phyloP scores from a whole-genome alignment of 208 protist genomes.

The Acanthamoeba lugdunensis region DNA sequence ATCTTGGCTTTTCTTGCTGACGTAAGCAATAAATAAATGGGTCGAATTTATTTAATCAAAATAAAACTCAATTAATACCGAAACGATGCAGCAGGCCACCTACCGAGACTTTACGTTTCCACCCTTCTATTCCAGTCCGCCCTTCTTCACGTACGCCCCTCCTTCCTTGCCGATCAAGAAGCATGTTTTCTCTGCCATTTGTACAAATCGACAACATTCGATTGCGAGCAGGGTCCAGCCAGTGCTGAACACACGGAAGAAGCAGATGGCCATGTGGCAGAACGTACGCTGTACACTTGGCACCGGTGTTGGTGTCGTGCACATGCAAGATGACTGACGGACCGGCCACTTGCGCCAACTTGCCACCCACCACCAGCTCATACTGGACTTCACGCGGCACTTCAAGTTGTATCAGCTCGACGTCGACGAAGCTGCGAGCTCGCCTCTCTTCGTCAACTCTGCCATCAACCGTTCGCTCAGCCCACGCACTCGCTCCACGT shows the following conservation, averaged over 20 bases:
- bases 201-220: not conserved
- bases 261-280: conserved; percentile 46
- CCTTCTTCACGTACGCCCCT: not conserved
- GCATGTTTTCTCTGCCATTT: not conserved
- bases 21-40: too few relatives aligned
- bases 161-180: not conserved
- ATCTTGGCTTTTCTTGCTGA: too few relatives aligned
- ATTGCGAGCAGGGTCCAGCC: not conserved
- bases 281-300: not conserved
- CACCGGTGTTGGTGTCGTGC: not conserved
- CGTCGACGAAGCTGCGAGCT: conserved; percentile 27
- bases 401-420: conserved; percentile 43
- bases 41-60: too few relatives aligned
- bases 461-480: not conserved
- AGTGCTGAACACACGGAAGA: conserved; percentile 49
- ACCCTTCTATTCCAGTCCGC: conserved; percentile 5
- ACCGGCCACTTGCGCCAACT: not conserved
- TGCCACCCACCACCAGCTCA: not conserved
- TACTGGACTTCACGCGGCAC: conserved; percentile 33
- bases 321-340: not conserved
- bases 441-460: conserved; percentile 27
- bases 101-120: conserved; percentile 34
- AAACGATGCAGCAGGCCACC: too few relatives aligned
- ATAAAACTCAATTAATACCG: too few relatives aligned
- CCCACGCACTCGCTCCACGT: not conserved